Evolutionary conservation across 129 eudicot genomes (phyloP), one percentile per base, ranked within the genome.

Genomic region (Saussurea involucrata): DNA sequence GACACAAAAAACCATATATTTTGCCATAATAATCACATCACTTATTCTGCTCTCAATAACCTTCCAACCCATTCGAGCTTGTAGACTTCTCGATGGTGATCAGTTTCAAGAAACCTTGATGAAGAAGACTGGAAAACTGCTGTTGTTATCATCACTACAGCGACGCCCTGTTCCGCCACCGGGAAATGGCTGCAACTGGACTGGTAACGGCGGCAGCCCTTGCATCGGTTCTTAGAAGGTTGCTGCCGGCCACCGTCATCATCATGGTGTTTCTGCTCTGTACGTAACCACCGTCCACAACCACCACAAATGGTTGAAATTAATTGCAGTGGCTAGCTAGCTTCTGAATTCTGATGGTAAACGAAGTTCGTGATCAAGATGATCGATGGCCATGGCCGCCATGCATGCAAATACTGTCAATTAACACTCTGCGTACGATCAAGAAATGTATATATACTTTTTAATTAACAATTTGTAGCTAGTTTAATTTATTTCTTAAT

Each of bases 61-160:
- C 32, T 36, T 76, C 63, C 20, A 66, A 44, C 80, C 68, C 4
- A 64, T 24, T 63, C 44, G 18, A 66, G 73, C 80, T 5, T 13
- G 71, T 44, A 76, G 80, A 65, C 60, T 83, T 49, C 63, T 83
- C 5, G 17, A 79, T 17, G 83, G 57, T 18, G 80, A n/a, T 27
- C 29, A 27, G 13, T 49, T 53, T 53, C 18, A 68, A 55, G 37
- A 58, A 44, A 12, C 20, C 5, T 69, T 63, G 75, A 55, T 18
- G 40, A 72, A 63, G 2, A 55, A 63, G 2, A 55, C 21, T 58
- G 74, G 44, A 36, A 36, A 36, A 2, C 12, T 36, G 11, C 7
- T 71, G 18, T 22, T 71, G 18, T 22, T 82, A 17, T 81, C 68
- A 21, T 66, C 78, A 10, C 76, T 22, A 5, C 68, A 63, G 5